Evolutionary conservation across 306 rosid species (phyloP).

Genomic region (Parietaria judaica): DNA sequence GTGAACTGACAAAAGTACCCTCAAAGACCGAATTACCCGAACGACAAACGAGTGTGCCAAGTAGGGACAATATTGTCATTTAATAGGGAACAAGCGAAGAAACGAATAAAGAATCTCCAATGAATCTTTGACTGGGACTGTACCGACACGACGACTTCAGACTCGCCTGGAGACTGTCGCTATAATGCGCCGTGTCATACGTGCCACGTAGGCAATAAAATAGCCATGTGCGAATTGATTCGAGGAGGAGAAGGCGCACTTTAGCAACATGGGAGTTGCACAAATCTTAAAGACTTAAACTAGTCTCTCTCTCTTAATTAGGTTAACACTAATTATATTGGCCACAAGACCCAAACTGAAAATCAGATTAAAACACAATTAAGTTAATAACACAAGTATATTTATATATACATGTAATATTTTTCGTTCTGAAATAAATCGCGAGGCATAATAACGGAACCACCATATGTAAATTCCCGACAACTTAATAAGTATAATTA

Average conservation of each 20-base stretch:
- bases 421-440: too few species aligned
- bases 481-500: too few species aligned
- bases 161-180: not conserved
- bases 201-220: too few species aligned
- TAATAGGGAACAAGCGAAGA: not conserved
- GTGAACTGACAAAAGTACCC: not conserved
- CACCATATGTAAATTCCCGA: too few species aligned
- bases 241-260: not conserved
- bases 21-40: not conserved
- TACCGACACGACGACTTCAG: not conserved
- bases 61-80: conserved; percentile 2
- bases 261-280: not conserved
- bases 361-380: too few species aligned
- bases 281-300: not conserved
- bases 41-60: not conserved
- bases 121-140: conserved; percentile 2
- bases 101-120: not conserved
- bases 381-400: too few species aligned
- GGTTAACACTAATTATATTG: too few species aligned
- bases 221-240: too few species aligned
- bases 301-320: not conserved
- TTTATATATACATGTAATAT: too few species aligned
- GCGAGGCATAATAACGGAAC: too few species aligned
- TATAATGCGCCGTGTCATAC: not conserved
- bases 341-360: too few species aligned